Base-by-base conservation (phyloP, 176 grass and related monocot genomes). In the Avena eriantha region DNA sequence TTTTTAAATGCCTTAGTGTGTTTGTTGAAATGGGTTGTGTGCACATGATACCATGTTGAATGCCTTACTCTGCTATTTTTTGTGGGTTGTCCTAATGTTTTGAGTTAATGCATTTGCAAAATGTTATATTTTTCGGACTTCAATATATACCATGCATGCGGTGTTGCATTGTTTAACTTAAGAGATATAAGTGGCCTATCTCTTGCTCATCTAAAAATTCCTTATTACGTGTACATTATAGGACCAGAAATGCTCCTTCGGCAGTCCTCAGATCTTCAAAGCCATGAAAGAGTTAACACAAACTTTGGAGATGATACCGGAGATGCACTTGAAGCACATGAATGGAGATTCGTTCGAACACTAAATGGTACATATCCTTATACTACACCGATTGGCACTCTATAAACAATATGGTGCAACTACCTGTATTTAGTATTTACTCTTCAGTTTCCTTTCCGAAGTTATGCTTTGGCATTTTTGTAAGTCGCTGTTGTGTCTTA, bases 181-280 rank as follows among this genome's bases (percentile, higher is more conserved):
- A 48, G 45, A 49, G 49, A 74, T 24, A 26, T 24, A 26, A 47
- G 13, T 74, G 71, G 43, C 43, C 24, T 13, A 48, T 74, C 23
- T 48, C 71, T 74, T 74, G n/a, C 45, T 74, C 49, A 14, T 75
- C 46, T 29, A 75, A 24, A 10, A 57, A 16, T 12, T 22, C 35
- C 72, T 90, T 73, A 78, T 22, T 35, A 80, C 10, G 58, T 83
- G 61, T 69, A 75, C 16, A 13, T 92, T 84, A 56, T 90, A 98
- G 96, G 96, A 58, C 96, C 96, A 80, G 96, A 98, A 90, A 88
- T 82, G 90, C 92, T 98, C 34, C 84, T 98, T 84, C 90, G 92
- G 11, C 92, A 91, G 69, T 83, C 93, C 83, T 95, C 93, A 34
- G 73, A 87, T 73, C 69, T 95, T 84, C 87, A 82, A 50, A 88